Evolutionary conservation across 805 yeast genomes (phyloP).

Genomic region (Alloascoidea hylecoeti): DNA sequence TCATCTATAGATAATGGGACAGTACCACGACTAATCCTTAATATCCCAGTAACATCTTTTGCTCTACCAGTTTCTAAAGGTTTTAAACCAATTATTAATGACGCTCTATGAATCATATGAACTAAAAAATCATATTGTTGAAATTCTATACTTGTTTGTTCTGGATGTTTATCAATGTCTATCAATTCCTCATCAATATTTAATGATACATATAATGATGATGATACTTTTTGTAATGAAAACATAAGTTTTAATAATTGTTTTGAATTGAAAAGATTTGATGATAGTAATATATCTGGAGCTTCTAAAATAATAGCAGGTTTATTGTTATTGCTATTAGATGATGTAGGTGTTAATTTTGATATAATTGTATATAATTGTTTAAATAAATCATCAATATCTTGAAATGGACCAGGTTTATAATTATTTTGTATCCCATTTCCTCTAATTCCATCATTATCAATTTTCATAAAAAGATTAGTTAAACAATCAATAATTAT

Average conservation of each 20-base stretch:
- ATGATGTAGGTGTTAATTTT: no score
- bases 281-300: conserved; percentile 29
- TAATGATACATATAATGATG: conserved; percentile 21
- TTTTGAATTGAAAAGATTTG: conserved; percentile 23
- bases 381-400: neutral
- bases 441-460: neutral
- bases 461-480: conserved; percentile 21
- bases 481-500: conserved; percentile 31
- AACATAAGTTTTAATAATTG: conserved; percentile 21
- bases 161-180: conserved; percentile 12
- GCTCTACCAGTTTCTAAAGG: conserved; percentile 77
- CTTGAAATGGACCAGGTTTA: neutral
- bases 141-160: conserved; percentile 20
- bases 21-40: conserved; percentile 47
- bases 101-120: conserved; percentile 34
- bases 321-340: conserved; percentile 5
- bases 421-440: no score
- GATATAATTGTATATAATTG: neutral
- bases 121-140: conserved; percentile 32
- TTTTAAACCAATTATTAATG: conserved; percentile 36
- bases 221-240: conserved; percentile 18
- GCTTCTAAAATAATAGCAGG: conserved; percentile 27
- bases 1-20: no score
- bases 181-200: conserved; percentile 25
- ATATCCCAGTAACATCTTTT: conserved; percentile 63